These are phyloP conservation scores for Borovskyia barvae DNA, from an alignment of 208 protist species.

Conservation along the genomic window DNA sequence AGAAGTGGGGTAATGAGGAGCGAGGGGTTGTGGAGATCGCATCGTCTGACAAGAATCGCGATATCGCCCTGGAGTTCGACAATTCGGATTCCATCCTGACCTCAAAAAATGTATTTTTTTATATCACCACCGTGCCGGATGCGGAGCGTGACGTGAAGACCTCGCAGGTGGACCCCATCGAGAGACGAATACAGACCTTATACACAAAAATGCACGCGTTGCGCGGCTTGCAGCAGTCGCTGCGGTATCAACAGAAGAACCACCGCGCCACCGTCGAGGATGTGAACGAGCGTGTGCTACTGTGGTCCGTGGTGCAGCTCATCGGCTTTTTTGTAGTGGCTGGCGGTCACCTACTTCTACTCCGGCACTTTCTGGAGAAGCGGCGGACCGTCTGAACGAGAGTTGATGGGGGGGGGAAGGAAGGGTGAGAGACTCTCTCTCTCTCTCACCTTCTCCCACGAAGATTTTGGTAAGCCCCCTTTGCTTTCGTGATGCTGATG, in stretches of 20 bases:
- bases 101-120: constrained; percentile 27
- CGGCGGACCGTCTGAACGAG: constrained; percentile 64
- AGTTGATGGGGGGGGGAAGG: not conserved
- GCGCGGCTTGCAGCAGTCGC: constrained; percentile 24
- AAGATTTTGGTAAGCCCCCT: too few species aligned
- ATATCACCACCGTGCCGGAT: constrained; percentile 37
- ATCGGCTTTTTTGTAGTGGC: constrained; percentile 50
- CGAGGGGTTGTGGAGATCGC: constrained; percentile 1
- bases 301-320: constrained; percentile 73
- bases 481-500: too few species aligned
- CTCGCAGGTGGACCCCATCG: constrained; percentile 66
- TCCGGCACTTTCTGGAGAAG: constrained; percentile 78
- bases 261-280: constrained; percentile 67
- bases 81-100: constrained; percentile 44
- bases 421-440: too few species aligned
- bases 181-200: constrained; percentile 36
- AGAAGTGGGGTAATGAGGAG: not conserved
- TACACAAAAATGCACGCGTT: constrained; percentile 2
- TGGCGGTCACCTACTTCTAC: constrained; percentile 64
- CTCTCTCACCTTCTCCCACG: too few species aligned
- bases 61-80: constrained; percentile 30
- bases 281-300: constrained; percentile 47
- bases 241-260: constrained; percentile 51
- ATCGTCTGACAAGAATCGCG: not conserved
- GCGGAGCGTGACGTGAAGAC: constrained; percentile 10